Evolutionary conservation across 106 monocot species (phyloP).

Genomic region (Dioscorea zingiberensis): DNA sequence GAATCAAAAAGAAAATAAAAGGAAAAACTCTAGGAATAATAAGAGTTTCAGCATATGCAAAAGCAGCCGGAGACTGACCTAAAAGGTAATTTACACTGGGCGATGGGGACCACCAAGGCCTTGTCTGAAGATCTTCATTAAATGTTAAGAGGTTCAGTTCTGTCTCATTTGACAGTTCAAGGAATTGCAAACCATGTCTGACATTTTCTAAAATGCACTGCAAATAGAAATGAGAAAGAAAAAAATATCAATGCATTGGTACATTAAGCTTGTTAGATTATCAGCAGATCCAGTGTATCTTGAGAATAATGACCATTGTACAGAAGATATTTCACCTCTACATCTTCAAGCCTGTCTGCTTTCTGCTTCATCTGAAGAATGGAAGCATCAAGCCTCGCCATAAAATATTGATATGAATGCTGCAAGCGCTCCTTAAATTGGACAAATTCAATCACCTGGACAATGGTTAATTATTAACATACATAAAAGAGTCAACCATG

Average conservation of each 20-base stretch:
- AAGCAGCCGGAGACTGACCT: constrained; percentile 22
- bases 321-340: constrained; percentile 42
- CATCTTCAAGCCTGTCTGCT: constrained; percentile 58
- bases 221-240: constrained; percentile 6
- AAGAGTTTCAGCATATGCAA: background rate
- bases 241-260: background rate
- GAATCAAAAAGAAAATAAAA: no score
- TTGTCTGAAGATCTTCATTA: constrained; percentile 77
- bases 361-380: constrained; percentile 70
- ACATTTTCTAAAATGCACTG: constrained; percentile 52
- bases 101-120: constrained; percentile 93
- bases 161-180: constrained; percentile 52
- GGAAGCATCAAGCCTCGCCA: constrained; percentile 51
- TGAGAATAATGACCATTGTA: no score
- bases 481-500: no score
- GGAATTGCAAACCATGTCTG: constrained; percentile 37
- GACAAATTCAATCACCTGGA: constrained; percentile 88
- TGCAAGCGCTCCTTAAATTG: constrained; percentile 75
- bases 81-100: constrained; percentile 58
- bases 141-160: constrained; percentile 54
- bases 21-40: no score
- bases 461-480: constrained; percentile 3
- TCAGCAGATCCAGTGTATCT: no score
- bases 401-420: constrained; percentile 67
- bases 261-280: no score